phyloP scores from a whole-genome alignment of 805 yeast species.

The Metschnikowia henanensis region DNA sequence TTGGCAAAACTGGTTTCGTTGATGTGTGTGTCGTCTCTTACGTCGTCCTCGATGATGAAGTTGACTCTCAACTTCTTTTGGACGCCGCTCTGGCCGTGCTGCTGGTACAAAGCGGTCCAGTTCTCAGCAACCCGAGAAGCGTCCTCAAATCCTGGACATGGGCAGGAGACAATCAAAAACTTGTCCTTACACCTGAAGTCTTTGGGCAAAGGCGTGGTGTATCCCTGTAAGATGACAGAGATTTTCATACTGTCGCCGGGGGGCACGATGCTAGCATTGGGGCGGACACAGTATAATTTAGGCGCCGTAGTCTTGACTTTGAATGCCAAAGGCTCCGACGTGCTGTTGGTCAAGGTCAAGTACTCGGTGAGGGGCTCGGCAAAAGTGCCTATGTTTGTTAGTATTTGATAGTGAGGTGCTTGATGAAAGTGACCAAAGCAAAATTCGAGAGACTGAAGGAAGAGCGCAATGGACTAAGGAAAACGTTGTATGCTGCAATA shows the following conservation, averaged over 20 bases:
- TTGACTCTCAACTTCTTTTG: conserved; percentile 69
- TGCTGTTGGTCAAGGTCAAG: conserved; percentile 54
- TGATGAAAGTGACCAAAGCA: too few species aligned
- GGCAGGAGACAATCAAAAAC: conserved; percentile 84
- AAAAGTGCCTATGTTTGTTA: conserved; percentile 60
- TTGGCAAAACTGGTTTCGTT: conserved; percentile 21
- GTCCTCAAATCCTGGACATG: conserved; percentile 63
- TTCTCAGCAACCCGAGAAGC: conserved; percentile 58
- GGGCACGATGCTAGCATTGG: conserved; percentile 79
- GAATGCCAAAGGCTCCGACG: conserved; percentile 69
- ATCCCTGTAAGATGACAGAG: conserved; percentile 83
- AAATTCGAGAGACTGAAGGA: too few species aligned
- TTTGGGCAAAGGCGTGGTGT: conserved; percentile 68
- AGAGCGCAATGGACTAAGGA: too few species aligned
- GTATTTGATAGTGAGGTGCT: conserved; percentile 3
- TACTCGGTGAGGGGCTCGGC: conserved; percentile 68
- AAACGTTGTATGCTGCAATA: too few species aligned
- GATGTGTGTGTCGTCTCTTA: conserved; percentile 17
- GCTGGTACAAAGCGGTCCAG: conserved; percentile 74
- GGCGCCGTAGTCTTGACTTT: conserved; percentile 99
- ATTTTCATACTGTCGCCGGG: conserved; percentile 77
- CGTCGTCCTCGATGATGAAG: conserved; percentile 40
- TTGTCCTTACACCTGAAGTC: conserved; percentile 87
- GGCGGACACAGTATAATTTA: conserved; percentile 91
- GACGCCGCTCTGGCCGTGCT: conserved; percentile 51